phyloP scores from a whole-genome alignment of 2,329 filamentous ascomycete species.

The Zarea fungicola region DNA sequence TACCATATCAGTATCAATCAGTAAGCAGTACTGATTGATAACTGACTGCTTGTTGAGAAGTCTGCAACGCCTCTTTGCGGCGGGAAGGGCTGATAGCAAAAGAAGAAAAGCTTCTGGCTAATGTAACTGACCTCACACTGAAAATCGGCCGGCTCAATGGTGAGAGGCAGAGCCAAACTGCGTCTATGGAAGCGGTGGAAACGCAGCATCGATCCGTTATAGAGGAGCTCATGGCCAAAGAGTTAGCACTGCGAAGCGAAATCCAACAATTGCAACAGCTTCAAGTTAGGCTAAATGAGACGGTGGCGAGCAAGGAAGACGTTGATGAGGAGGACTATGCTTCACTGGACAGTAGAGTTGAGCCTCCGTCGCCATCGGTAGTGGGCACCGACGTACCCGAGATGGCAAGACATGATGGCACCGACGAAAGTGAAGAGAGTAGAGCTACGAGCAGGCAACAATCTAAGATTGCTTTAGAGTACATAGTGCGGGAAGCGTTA shows the following conservation, averaged over 20 bases:
- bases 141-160: neutral
- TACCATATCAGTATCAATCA: slow-evolving; percentile 7
- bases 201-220: neutral
- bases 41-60: slow-evolving; percentile 8
- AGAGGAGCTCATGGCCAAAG: neutral
- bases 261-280: neutral
- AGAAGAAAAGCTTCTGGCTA: neutral
- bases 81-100: neutral
- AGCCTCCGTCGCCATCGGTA: neutral
- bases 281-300: neutral
- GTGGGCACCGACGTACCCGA: neutral
- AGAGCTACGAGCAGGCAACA: neutral
- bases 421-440: neutral
- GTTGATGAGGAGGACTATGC: neutral
- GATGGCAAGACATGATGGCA: neutral
- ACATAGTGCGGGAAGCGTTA: slow-evolving; percentile 2
- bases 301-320: neutral
- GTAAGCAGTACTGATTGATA: slow-evolving; percentile 9
- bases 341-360: neutral
- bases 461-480: neutral
- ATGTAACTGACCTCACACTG: neutral
- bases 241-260: neutral
- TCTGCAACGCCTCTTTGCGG: neutral
- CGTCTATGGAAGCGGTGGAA: neutral
- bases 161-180: neutral